Conservation (phyloP, 352 stramenopile genomes). For the Pythium guiyangense region DNA sequence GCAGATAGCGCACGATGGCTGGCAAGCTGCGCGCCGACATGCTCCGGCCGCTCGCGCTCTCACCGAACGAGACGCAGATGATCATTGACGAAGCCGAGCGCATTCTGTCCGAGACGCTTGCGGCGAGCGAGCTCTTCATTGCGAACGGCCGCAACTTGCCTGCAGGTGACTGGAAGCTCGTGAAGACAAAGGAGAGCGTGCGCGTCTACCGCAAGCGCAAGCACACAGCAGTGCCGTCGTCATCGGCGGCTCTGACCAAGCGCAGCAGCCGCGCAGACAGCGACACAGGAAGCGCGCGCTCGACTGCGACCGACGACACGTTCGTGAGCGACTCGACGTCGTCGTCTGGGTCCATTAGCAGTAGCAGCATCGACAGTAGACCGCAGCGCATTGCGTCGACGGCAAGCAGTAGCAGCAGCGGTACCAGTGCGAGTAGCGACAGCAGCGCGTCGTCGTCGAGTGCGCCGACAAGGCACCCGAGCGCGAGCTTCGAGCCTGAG, state of each 20-base stretch:
- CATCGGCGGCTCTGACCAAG: too few relatives aligned
- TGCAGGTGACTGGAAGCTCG: constrained; percentile 14
- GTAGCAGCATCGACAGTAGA: not conserved
- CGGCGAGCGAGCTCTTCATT: constrained; percentile 15
- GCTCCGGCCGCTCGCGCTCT: not conserved
- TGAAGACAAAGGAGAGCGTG: constrained; percentile 14
- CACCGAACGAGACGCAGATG: constrained; percentile 16
- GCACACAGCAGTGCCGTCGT: not conserved
- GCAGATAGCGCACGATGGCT: too few relatives aligned
- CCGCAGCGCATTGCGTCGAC: not conserved
- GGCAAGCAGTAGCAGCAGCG: not conserved
- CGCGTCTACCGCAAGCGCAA: constrained; percentile 7
- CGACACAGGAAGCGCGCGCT: too few relatives aligned
- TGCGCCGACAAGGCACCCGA: too few relatives aligned
- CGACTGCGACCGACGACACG: too few relatives aligned
- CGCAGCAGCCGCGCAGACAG: too few relatives aligned
- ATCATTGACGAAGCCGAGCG: constrained; percentile 22
- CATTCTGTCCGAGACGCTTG: constrained; percentile 25
- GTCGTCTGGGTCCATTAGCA: too few relatives aligned
- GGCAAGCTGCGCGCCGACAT: not conserved
- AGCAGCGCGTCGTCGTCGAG: not conserved
- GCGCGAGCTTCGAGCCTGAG: too few relatives aligned
- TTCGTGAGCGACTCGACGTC: too few relatives aligned
- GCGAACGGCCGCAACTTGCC: constrained; percentile 10
- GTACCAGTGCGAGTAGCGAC: not conserved